phyloP scores from a whole-genome alignment of 805 yeast species.

The Wickerhamiella occidentalis region DNA sequence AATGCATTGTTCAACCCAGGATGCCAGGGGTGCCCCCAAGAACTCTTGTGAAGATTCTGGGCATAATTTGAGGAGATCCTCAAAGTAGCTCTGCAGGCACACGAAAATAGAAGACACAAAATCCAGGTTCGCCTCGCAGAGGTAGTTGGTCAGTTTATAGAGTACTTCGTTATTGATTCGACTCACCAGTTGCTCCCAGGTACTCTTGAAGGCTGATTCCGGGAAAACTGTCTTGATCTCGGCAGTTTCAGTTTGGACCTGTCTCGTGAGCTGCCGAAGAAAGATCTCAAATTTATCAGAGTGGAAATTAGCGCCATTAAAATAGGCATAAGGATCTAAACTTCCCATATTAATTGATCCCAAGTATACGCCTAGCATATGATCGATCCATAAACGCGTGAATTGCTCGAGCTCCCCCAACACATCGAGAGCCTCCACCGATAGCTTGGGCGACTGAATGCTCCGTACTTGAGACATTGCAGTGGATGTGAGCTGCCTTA shows the following conservation, averaged over 20 bases:
- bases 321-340: conserved; percentile 8
- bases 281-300: conserved; percentile 4
- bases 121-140: conserved; percentile 5
- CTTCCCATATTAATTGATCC: conserved; percentile 4
- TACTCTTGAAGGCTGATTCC: conserved; percentile 18
- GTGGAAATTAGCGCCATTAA: conserved; percentile 3
- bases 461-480: conserved; percentile 9
- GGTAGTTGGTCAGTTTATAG: conserved; percentile 11
- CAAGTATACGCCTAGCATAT: conserved; percentile 2
- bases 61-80: neutral
- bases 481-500: conserved; percentile 1
- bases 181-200: conserved; percentile 27
- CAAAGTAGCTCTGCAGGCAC: conserved; percentile 19
- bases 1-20: conserved; percentile 16
- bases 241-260: conserved; percentile 31
- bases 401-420: neutral
- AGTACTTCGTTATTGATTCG: conserved; percentile 22
- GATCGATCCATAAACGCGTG: conserved; percentile 5
- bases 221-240: conserved; percentile 36
- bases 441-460: neutral
- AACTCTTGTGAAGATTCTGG: conserved; percentile 5
- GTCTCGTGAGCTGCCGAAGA: conserved; percentile 19
- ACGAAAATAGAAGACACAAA: conserved; percentile 6
- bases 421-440: conserved; percentile 1
- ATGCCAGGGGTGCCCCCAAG: conserved; percentile 2